Evolutionary conservation across 208 protist species (phyloP).

Genomic region (Crithidia thermophila): DNA sequence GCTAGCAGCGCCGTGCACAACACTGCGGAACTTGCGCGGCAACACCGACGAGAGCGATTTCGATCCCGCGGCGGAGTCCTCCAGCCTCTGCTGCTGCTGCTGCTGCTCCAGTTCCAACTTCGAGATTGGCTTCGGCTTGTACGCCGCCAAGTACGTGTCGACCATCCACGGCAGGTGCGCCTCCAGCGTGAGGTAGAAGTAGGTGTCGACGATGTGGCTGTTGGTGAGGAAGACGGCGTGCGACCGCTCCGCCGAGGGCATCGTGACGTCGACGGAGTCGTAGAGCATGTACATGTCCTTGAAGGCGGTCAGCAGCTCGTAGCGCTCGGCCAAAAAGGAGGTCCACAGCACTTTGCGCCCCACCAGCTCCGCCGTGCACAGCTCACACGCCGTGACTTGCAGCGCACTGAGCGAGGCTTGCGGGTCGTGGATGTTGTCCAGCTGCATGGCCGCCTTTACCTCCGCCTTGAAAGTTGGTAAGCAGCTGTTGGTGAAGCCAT

Average conservation of each 20-base stretch:
- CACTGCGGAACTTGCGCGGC: constrained; percentile 14
- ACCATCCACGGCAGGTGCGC: constrained; percentile 9
- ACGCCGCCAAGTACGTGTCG: constrained; percentile 2
- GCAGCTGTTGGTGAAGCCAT: not conserved
- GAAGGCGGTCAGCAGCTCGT: not conserved
- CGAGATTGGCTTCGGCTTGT: too few species aligned
- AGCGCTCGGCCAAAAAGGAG: constrained; percentile 4
- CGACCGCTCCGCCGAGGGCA: not conserved
- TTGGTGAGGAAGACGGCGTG: not conserved
- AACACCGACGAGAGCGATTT: too few species aligned
- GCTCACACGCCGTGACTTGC: not conserved
- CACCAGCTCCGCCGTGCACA: constrained; percentile 5
- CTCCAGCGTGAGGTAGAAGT: not conserved
- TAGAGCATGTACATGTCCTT: not conserved
- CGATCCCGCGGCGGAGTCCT: too few species aligned
- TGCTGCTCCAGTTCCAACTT: too few species aligned
- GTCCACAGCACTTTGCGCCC: constrained; percentile 7
- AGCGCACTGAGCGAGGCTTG: not conserved
- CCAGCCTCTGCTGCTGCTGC: too few species aligned
- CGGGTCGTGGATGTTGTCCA: not conserved
- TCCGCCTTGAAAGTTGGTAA: constrained; percentile 1
- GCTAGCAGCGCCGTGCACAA: not conserved
- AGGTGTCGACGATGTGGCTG: not conserved
- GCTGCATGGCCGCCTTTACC: not conserved
- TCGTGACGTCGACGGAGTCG: not conserved